A percentile compares a stretch with the other conserved stretches of the same genome.
These are phyloP conservation scores for Tympanopsis confertula DNA, from an alignment of 2,329 filamentous ascomycete genomes.

Conservation along the genomic window DNA sequence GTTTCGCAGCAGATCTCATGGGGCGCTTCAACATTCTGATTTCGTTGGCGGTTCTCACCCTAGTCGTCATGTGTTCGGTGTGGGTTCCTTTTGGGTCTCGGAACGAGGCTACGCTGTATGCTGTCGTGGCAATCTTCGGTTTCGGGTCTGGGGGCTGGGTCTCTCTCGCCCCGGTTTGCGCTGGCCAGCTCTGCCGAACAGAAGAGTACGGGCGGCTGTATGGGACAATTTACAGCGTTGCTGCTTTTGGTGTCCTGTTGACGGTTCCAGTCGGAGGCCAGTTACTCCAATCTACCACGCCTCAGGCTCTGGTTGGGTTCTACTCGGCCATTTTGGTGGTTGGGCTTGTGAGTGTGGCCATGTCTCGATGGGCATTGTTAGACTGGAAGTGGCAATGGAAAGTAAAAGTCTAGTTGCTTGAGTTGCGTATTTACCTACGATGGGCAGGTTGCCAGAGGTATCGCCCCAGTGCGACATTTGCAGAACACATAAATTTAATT, in stretches of 20 bases:
- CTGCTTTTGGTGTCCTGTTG: not conserved
- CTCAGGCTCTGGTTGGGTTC: slow-evolving; percentile 29
- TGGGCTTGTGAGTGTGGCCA: slow-evolving; percentile 8
- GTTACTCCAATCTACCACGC: slow-evolving; percentile 16
- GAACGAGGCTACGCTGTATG: slow-evolving; percentile 24
- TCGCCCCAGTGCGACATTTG: too few species aligned
- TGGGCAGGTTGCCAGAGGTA: too few species aligned
- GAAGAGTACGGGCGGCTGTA: not conserved
- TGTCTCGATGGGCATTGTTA: not conserved
- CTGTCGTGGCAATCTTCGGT: slow-evolving; percentile 8
- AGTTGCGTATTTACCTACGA: too few species aligned
- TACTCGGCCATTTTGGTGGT: slow-evolving; percentile 27
- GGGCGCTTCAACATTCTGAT: slow-evolving; percentile 32
- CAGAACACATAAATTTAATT: too few species aligned
- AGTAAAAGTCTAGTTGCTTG: not conserved
- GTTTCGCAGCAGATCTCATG: slow-evolving; percentile 25
- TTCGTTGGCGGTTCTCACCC: slow-evolving; percentile 18
- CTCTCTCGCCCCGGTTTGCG: slow-evolving; percentile 5
- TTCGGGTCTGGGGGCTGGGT: slow-evolving; percentile 2
- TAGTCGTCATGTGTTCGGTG: slow-evolving; percentile 25
- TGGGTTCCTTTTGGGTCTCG: slow-evolving; percentile 31
- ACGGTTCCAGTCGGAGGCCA: not conserved
- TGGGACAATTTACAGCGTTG: not conserved
- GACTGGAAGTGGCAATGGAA: not conserved
- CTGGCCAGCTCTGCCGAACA: not conserved